Conservation (phyloP, 1,139 yeast genomes). For the Suhomyces ambrosiae region DNA sequence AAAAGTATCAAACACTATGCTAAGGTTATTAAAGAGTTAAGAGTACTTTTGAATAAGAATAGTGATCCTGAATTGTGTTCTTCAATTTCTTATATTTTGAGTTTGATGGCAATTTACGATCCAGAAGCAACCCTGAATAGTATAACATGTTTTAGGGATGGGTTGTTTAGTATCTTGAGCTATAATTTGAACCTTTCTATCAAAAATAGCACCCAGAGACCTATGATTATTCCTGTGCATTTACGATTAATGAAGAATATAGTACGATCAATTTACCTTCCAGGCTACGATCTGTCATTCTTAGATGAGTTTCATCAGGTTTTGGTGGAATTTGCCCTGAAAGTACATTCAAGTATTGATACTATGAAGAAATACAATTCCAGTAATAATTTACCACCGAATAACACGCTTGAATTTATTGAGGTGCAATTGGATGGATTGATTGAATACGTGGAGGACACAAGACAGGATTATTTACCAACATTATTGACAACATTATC, state of each 20-base stretch:
- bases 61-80: constrained; percentile 39
- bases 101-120: constrained; percentile 48
- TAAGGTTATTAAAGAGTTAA: constrained; percentile 37
- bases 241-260: constrained; percentile 42
- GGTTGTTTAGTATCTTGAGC: constrained; percentile 41
- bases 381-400: constrained; percentile 4
- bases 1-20: constrained; percentile 42
- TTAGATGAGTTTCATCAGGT: constrained; percentile 32
- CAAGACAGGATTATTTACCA: constrained; percentile 34
- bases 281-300: constrained; percentile 39
- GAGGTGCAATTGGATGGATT: constrained; percentile 29
- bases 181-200: constrained; percentile 30
- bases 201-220: constrained; percentile 18
- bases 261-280: constrained; percentile 40
- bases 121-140: constrained; percentile 48
- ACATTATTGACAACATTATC: constrained; percentile 26
- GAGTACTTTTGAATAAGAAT: constrained; percentile 33
- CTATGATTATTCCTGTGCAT: constrained; percentile 34
- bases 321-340: constrained; percentile 26
- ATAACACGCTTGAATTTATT: constrained; percentile 17
- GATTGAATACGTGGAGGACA: constrained; percentile 26
- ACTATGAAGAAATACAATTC: constrained; percentile 3
- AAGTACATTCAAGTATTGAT: constrained; percentile 6
- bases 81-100: constrained; percentile 41
- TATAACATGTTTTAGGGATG: constrained; percentile 45